These are phyloP conservation scores for Hanseniaspora sp. DNA, from an alignment of 1,139 yeast species.

Conservation along the genomic window DNA sequence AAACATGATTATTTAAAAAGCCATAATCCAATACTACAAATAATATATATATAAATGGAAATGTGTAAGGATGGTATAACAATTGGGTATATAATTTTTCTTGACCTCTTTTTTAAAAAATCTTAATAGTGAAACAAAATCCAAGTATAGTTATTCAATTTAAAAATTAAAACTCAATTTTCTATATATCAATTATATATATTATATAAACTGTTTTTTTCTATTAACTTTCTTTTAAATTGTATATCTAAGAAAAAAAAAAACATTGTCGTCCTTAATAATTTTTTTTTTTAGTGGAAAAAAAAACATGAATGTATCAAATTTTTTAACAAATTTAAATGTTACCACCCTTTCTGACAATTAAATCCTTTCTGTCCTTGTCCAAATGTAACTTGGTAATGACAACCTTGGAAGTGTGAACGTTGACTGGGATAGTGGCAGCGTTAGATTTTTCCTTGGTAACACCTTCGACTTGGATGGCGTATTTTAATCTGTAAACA, in stretches of 20 bases:
- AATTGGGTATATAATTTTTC: too few species aligned
- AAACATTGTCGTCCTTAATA: slow-evolving; percentile 5
- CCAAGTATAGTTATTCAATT: neutral
- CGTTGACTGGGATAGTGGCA: slow-evolving; percentile 93
- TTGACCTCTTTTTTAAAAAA: too few species aligned
- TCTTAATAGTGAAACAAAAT: neutral
- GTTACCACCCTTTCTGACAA: slow-evolving; percentile 86
- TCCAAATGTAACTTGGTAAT: slow-evolving; percentile 96
- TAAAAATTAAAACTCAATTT: neutral
- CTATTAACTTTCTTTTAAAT: neutral
- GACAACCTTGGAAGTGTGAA: slow-evolving; percentile 98
- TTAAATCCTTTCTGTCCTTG: slow-evolving; percentile 97
- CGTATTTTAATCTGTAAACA: slow-evolving; percentile 97
- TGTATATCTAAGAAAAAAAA: neutral
- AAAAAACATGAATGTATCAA: slow-evolving; percentile 8
- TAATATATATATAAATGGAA: too few species aligned
- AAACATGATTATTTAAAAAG: too few species aligned
- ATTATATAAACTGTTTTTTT: neutral
- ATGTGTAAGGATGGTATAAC: too few species aligned
- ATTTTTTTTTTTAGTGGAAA: neutral
- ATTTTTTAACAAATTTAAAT: slow-evolving; percentile 35
- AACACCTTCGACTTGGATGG: slow-evolving; percentile 94
- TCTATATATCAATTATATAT: neutral
- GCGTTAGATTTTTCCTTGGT: slow-evolving; percentile 98
- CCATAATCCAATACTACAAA: too few species aligned